phyloP scores from a whole-genome alignment of 2,329 filamentous ascomycete species.

The Reticulascus tulasneorum region DNA sequence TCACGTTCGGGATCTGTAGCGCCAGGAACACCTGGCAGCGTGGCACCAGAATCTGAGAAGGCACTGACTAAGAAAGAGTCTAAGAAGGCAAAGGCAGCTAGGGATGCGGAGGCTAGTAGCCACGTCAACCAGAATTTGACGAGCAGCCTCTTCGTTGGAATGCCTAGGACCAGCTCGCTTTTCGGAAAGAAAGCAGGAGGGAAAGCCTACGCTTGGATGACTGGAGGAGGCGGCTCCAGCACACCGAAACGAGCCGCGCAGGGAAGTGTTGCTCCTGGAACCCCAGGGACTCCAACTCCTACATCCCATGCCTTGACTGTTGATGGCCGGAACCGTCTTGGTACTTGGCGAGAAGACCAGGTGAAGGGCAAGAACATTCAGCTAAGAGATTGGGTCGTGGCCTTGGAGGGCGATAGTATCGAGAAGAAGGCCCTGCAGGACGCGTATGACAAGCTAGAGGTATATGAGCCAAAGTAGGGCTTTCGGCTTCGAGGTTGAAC shows the following conservation, averaged over 20 bases:
- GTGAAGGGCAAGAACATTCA: slow-evolving; percentile 77
- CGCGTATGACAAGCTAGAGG: slow-evolving; percentile 51
- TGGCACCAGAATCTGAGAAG: slow-evolving; percentile 63
- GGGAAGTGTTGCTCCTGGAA: too few relatives aligned
- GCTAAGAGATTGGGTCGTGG: slow-evolving; percentile 74
- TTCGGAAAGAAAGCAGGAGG: slow-evolving; percentile 57
- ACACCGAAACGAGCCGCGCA: slow-evolving; percentile 46
- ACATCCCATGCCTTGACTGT: slow-evolving; percentile 43
- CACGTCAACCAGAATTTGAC: slow-evolving; percentile 82
- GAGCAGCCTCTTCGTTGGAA: slow-evolving; percentile 64
- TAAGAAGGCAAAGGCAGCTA: slow-evolving; percentile 71
- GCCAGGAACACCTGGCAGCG: slow-evolving; percentile 57
- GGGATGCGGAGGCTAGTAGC: slow-evolving; percentile 71
- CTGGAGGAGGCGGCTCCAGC: slow-evolving; percentile 49
- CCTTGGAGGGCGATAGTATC: slow-evolving; percentile 73
- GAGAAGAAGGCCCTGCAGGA: slow-evolving; percentile 60
- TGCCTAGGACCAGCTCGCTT: slow-evolving; percentile 57
- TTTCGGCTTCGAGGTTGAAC: neutral
- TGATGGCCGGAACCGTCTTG: slow-evolving; percentile 60
- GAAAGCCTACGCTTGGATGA: slow-evolving; percentile 77
- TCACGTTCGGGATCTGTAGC: slow-evolving; percentile 55
- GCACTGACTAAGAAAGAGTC: slow-evolving; percentile 81
- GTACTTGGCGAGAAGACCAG: slow-evolving; percentile 74
- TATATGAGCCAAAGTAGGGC: slow-evolving; percentile 37
- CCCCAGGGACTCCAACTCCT: slow-evolving; percentile 26